Evolutionary conservation across 495 filamentous ascomycete species (phyloP).

Genomic region (Penicilliopsis zonata): DNA sequence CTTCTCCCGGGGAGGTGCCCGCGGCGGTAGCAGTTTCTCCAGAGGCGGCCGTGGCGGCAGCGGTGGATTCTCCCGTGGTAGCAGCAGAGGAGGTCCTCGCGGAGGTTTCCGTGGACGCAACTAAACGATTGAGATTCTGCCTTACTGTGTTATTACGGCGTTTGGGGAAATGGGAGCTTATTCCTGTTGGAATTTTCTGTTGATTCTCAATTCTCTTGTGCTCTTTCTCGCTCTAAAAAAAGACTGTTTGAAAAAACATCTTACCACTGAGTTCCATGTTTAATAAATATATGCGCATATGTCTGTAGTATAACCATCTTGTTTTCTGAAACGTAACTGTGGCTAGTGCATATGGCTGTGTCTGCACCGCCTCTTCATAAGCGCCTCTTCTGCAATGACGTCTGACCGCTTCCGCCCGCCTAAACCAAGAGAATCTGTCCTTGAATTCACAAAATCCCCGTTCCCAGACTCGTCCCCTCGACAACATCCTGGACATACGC

Average conservation of each 20-base stretch:
- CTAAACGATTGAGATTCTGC: conserved; percentile 20
- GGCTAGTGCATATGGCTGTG: not conserved
- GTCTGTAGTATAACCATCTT: not conserved
- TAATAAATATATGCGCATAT: conserved; percentile 15
- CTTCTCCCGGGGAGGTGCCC: conserved; percentile 17
- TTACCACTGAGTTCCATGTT: conserved; percentile 13
- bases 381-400: not conserved
- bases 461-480: not conserved
- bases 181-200: conserved; percentile 31
- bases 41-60: conserved; percentile 19
- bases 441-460: not conserved
- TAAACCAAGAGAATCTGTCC: not conserved
- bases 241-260: conserved; percentile 27
- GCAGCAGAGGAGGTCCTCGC: conserved; percentile 15
- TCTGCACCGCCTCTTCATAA: not conserved
- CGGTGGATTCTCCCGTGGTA: conserved; percentile 26
- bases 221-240: conserved; percentile 19
- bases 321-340: no score
- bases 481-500: not conserved
- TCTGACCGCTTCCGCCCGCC: conserved; percentile 1
- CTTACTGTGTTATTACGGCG: conserved; percentile 37
- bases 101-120: conserved; percentile 24
- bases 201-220: conserved; percentile 23
- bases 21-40: conserved; percentile 11
- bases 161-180: conserved; percentile 40